These are phyloP conservation scores for Hibiscus syriacus DNA, from an alignment of 345 rosid species.

Conservation along the genomic window DNA sequence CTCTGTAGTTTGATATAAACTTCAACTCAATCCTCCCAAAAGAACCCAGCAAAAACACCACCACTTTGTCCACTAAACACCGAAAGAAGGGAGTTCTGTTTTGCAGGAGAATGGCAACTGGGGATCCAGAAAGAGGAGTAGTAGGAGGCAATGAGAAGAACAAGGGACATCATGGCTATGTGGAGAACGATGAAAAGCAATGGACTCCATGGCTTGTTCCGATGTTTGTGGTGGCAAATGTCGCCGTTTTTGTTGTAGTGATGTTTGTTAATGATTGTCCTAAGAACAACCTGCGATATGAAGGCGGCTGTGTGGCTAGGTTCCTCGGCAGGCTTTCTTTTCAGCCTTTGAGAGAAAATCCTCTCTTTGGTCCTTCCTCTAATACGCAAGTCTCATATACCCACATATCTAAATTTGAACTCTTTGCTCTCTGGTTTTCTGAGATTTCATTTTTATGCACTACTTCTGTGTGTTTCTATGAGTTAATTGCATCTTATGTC, in stretches of 20 bases:
- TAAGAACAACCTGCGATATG: conserved; percentile 28
- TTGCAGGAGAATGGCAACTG: conserved; percentile 36
- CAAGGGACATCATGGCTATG: conserved; percentile 32
- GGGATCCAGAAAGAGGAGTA: conserved; percentile 64
- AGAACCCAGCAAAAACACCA: background rate
- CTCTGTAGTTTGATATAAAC: background rate
- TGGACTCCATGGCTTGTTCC: conserved; percentile 98
- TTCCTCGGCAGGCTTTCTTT: conserved; percentile 80
- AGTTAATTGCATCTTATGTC: too few relatives aligned
- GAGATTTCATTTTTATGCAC: background rate
- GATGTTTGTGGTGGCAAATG: conserved; percentile 62
- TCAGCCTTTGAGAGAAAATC: conserved; percentile 82
- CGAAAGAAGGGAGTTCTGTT: background rate
- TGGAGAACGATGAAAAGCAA: conserved; percentile 35
- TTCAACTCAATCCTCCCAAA: conserved; percentile 4
- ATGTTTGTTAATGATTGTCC: conserved; percentile 95
- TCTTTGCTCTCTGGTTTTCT: background rate
- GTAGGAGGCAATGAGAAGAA: conserved; percentile 19
- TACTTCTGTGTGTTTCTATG: background rate
- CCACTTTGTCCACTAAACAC: background rate
- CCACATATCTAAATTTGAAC: background rate
- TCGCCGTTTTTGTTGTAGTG: conserved; percentile 53
- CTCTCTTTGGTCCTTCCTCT: conserved; percentile 93
- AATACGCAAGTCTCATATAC: conserved; percentile 44
- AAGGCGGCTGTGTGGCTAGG: conserved; percentile 57